Percentiles rank a stretch among this genome's conserved stretches.
phyloP scores from a whole-genome alignment of 108 stramenopile species.

The Cylindrotheca closterium region DNA sequence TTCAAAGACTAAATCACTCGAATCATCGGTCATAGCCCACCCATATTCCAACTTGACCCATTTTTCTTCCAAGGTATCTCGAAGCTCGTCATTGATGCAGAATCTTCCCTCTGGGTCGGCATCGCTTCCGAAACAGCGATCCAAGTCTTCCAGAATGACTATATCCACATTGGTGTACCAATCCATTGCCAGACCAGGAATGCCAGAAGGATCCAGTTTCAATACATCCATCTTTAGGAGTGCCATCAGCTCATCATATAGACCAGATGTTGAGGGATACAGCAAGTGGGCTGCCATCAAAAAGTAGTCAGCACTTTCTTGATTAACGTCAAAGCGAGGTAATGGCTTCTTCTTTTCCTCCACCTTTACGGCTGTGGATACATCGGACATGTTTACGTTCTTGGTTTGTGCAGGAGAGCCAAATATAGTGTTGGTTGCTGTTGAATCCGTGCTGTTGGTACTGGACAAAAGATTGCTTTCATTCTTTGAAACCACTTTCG shows the following conservation, averaged over 20 bases:
- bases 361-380: no score
- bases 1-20: conserved; percentile 54
- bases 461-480: no score
- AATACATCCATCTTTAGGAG: conserved; percentile 47
- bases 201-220: conserved; percentile 37
- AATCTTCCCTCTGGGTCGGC: conserved; percentile 49
- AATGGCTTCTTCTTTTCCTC: not conserved
- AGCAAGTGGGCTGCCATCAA: conserved; percentile 44
- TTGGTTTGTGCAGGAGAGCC: no score
- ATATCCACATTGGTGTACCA: conserved; percentile 66
- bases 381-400: no score
- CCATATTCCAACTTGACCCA: conserved; percentile 35
- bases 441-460: no score
- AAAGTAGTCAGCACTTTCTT: conserved; percentile 36
- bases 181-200: conserved; percentile 39
- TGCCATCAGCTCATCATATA: conserved; percentile 66
- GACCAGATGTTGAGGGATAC: conserved; percentile 52
- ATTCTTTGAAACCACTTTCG: not conserved
- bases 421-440: no score
- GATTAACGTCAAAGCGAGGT: not conserved
- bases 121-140: conserved; percentile 48
- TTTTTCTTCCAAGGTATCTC: conserved; percentile 34
- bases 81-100: conserved; percentile 23
- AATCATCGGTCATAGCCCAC: conserved; percentile 35
- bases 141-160: conserved; percentile 66